Base-by-base conservation (phyloP, 441 rosid genomes). In the Corymbia citriodora region DNA sequence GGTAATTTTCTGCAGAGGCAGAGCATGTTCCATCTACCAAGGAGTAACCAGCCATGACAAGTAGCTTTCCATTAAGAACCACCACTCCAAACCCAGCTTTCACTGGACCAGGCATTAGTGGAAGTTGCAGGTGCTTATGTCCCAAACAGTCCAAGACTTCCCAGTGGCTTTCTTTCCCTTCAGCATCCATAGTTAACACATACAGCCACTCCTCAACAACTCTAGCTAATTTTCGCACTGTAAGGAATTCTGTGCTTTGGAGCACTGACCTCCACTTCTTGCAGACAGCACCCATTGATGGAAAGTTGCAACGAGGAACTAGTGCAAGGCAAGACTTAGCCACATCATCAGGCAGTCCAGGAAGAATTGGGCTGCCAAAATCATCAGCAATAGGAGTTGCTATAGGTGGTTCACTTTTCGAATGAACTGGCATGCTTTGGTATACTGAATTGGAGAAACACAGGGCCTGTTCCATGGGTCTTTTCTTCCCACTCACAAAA, bases 341-440 rank as follows among this genome's bases (percentile, higher is more conserved):
- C 87, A 98, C 99, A 65, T 98, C 99, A 95, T 97, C 99, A 33
- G 99, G 94, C 91, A 98, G 94, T 89, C 99, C 99, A 0, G 98
- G 99, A 82, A 98, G 92, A 93, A 98, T 90, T 81, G 95, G 95
- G 88, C 92, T 91, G 89, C 92, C 96, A 86, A 91, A 90, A 88
- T 92, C 93, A 90, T 92, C 90, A 91, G 92, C 90, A 90, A 89
- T 92, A 89, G 87, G 89, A 90, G 93, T 92, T 90, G 93, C 85
- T 63, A 92, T 82, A 82, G 54, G 92, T 88, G 45, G 92, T 89
- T 93, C 93, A 92, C 92, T 89, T 88, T 96, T 95, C 7, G 93
- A 93, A 92, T 27, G 55, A 85, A 88, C 88, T 29, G 89, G 90
- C 49, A 89, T 87, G 63, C 92, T 91, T 79, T 91, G 93, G 61